A percentile compares a stretch with the other conserved stretches of the same genome.
Conservation (phyloP, 2,329 filamentous ascomycete species). For the Fusarium sp. region DNA sequence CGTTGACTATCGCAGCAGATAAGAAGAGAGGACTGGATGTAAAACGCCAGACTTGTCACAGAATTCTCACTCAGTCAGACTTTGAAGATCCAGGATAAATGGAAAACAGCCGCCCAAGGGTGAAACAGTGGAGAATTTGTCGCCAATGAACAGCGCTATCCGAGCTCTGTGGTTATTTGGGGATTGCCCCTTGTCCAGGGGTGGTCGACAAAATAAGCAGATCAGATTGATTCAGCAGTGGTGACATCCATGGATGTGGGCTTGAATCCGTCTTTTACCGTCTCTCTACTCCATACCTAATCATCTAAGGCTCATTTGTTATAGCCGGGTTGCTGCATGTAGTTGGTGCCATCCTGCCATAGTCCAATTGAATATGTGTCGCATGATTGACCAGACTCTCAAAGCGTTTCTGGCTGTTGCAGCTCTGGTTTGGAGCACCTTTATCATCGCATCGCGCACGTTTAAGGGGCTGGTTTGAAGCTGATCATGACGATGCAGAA, state of each 20-base stretch:
- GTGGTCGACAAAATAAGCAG: conserved; percentile 7
- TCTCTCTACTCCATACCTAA: conserved; percentile 9
- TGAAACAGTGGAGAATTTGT: conserved; percentile 40
- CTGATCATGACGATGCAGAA: conserved; percentile 24
- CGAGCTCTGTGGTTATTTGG: conserved; percentile 31
- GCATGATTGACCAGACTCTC: conserved; percentile 35
- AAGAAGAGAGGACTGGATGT: conserved; percentile 12
- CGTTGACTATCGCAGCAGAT: neutral
- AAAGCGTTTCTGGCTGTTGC: conserved; percentile 34
- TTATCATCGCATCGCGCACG: conserved; percentile 3
- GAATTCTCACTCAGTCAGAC: conserved; percentile 16
- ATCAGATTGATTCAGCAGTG: neutral
- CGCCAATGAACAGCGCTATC: conserved; percentile 30
- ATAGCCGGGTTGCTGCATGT: conserved; percentile 22
- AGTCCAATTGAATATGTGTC: conserved; percentile 36
- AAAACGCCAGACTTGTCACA: conserved; percentile 40
- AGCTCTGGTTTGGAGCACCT: conserved; percentile 33
- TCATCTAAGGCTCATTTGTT: conserved; percentile 24
- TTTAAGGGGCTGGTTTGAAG: conserved; percentile 14
- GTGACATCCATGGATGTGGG: accelerated
- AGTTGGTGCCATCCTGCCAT: neutral
- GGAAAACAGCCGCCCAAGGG: conserved; percentile 22
- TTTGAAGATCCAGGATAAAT: conserved; percentile 23
- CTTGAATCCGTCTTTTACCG: conserved; percentile 1
- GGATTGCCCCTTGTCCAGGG: conserved; percentile 31